Base-by-base conservation (phyloP, 495 filamentous ascomycete species). In the Aspergillus affinis region DNA sequence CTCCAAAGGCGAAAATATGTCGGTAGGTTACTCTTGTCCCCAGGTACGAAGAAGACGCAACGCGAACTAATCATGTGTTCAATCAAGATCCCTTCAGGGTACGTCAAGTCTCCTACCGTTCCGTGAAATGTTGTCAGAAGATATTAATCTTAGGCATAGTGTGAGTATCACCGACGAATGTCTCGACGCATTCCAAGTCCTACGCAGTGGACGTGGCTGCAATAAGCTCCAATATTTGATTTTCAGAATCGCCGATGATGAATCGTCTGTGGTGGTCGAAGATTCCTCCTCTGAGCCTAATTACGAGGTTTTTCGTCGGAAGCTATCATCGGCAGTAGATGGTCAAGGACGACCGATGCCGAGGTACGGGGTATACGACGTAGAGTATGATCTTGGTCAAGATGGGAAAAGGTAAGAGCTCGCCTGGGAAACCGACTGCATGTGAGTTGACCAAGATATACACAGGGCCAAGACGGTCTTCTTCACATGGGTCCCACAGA, bases 211-310 rank as follows among this genome's bases (percentile, higher is more conserved):
- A 69, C 89, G 90, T 75, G 53, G 57, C 36, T 2, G 44, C 32
- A 46, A 58, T 48, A 83, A 84, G 70, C 76, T 86, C 76, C 91
- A 90, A 75, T 96, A 83, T 76, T 85, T 96, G 76, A 86, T 96
- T 82, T 95, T 84, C 86, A 92, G 91, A 79, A 84, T 96, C 63
- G 86, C 86, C 48, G 89, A 92, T 75, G 85, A 93, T 78, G 86
- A 86, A 81, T 88, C 85, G 67, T 70, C 86, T 65, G 90, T 93
- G 67, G 83, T 87, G 23, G 85, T 93, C 56, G 82, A 84, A 45
- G 90, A 93, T 65, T 81, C 83, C 59, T 83, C 84, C 47, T 78
- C 79, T 41, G 74, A 77, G 30, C 72, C 76, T 57, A 75, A 82
- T 62, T 90, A 84, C 77, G 85, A 89, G 8, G 66, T 60, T 49